A percentile compares a stretch with the other conserved stretches of the same genome.
Evolutionary conservation across 2,329 filamentous ascomycete species (phyloP).

Genomic region (Botryotinia narcissicola): DNA sequence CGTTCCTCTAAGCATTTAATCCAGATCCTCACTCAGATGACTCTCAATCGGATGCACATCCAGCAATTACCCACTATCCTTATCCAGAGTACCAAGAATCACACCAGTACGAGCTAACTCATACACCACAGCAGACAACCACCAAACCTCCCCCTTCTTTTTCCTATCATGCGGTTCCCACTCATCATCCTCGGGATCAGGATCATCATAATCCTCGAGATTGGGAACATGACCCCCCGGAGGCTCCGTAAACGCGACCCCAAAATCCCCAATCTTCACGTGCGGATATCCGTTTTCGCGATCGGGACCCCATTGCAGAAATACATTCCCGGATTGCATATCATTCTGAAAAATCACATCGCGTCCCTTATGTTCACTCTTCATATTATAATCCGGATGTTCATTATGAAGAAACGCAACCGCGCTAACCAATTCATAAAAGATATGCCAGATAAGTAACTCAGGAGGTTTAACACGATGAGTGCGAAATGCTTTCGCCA

Average conservation of each 20-base stretch:
- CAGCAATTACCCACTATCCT: too few relatives aligned
- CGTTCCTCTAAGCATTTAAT: background rate
- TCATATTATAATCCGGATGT: conserved; percentile 9
- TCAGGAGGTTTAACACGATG: background rate
- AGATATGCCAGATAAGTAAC: background rate
- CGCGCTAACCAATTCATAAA: background rate
- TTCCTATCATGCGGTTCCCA: background rate
- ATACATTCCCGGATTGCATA: background rate
- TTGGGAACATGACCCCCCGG: background rate
- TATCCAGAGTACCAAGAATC: background rate
- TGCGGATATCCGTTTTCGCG: background rate
- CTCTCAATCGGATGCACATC: background rate
- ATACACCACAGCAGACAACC: background rate
- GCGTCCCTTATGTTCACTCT: background rate
- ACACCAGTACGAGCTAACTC: background rate
- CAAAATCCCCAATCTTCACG: conserved; percentile 15
- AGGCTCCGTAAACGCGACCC: background rate
- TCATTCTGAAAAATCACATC: background rate
- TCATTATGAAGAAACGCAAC: conserved; percentile 16
- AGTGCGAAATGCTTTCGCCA: background rate
- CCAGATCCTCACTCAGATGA: background rate
- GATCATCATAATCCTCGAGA: background rate
- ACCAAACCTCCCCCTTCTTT: background rate
- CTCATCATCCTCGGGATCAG: fast-evolving
- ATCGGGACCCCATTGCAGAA: conserved; percentile 1